Conservation (phyloP, 164 flowering plant genomes). For the Amborella trichopoda region DNA sequence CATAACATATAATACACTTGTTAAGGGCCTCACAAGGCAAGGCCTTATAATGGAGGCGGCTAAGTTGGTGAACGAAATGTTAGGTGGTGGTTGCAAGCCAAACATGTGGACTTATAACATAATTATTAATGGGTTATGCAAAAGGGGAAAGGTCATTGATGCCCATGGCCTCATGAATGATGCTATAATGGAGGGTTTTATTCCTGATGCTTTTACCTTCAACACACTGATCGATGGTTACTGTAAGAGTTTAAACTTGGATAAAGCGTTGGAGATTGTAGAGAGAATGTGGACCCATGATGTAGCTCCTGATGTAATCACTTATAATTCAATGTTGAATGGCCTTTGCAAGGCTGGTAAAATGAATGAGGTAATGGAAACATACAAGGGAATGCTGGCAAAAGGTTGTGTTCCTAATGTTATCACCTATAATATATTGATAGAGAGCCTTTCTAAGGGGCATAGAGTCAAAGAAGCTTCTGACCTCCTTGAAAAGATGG, state of each 20-base stretch:
- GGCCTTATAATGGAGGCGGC: slow-evolving; percentile 68
- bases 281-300: slow-evolving; percentile 57
- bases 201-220: slow-evolving; percentile 80
- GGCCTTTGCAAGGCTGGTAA: slow-evolving; percentile 79
- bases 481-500: slow-evolving; percentile 38
- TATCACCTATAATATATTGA: slow-evolving; percentile 59
- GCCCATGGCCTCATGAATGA: slow-evolving; percentile 47
- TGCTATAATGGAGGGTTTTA: slow-evolving; percentile 48
- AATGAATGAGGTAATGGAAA: slow-evolving; percentile 48
- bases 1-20: slow-evolving; percentile 52
- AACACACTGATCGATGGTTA: slow-evolving; percentile 82
- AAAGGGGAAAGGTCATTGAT: slow-evolving; percentile 65
- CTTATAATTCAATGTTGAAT: slow-evolving; percentile 66
- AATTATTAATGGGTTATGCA: slow-evolving; percentile 73
- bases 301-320: slow-evolving; percentile 68
- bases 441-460: slow-evolving; percentile 64
- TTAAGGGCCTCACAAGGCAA: slow-evolving; percentile 62
- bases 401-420: slow-evolving; percentile 60
- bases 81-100: slow-evolving; percentile 44
- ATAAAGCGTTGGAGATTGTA: slow-evolving; percentile 44
- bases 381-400: slow-evolving; percentile 49
- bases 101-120: slow-evolving; percentile 80
- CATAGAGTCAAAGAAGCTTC: slow-evolving; percentile 46
- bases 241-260: slow-evolving; percentile 53
- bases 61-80: slow-evolving; percentile 69